A percentile compares a stretch with the other conserved stretches of the same genome.
Evolutionary conservation across 1,139 yeast genomes (phyloP).

Genomic region (Candida glucosophila): DNA sequence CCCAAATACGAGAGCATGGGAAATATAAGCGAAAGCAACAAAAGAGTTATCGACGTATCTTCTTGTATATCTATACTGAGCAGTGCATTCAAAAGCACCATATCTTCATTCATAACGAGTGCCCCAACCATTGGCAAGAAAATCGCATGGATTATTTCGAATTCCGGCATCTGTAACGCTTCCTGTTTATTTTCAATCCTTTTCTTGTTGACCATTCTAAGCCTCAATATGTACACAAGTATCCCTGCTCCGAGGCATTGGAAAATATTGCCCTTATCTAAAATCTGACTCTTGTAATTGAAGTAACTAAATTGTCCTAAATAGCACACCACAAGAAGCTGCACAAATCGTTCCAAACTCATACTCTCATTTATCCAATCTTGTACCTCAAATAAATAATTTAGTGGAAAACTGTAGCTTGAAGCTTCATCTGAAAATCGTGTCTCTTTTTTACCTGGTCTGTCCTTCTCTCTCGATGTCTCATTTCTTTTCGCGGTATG

Average conservation of each 20-base stretch:
- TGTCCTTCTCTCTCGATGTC: too few species aligned
- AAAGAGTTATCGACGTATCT: too few species aligned
- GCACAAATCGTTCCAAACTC: constrained; percentile 23
- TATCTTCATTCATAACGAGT: too few species aligned
- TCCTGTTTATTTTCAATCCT: constrained; percentile 10
- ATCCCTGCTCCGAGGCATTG: constrained; percentile 22
- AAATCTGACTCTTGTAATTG: too few species aligned
- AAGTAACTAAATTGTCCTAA: constrained; percentile 24
- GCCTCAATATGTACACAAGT: constrained; percentile 19
- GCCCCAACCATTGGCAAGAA: constrained; percentile 27
- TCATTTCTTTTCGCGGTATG: too few species aligned
- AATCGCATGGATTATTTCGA: constrained; percentile 28
- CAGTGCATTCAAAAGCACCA: too few species aligned
- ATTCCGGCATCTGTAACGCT: constrained; percentile 20
- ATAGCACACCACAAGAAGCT: constrained; percentile 23
- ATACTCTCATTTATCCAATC: constrained; percentile 32
- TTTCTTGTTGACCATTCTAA: constrained; percentile 15
- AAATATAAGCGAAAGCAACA: too few species aligned
- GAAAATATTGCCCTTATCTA: constrained; percentile 11
- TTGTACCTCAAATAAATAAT: constrained; percentile 23
- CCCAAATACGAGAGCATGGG: too few species aligned
- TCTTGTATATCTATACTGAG: too few species aligned
- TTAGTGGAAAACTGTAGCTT: constrained; percentile 17
- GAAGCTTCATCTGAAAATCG: constrained; percentile 8
- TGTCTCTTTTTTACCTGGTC: neutral